These are phyloP conservation scores for Lactarius evosmus DNA, from an alignment of 768 basidiomycete genomes.

Conservation along the genomic window DNA sequence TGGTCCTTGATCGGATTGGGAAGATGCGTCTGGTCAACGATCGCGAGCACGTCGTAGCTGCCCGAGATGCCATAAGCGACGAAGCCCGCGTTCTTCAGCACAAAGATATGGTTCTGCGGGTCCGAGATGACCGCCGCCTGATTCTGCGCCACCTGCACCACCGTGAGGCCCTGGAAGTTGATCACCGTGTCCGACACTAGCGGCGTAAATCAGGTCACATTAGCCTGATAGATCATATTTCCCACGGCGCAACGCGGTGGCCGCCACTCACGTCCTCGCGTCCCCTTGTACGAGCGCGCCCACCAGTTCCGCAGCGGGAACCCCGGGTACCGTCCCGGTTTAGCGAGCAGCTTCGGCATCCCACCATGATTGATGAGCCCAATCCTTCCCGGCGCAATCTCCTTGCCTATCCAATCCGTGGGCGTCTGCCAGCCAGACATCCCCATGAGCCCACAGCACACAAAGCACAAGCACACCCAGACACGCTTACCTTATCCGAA, in stretches of 20 bases:
- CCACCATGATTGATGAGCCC: constrained; percentile 84
- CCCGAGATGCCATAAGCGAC: constrained; percentile 76
- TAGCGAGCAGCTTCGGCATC: constrained; percentile 68
- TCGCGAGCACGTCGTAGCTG: constrained; percentile 68
- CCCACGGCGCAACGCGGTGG: too few species aligned
- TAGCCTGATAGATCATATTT: too few species aligned
- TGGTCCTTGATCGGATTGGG: constrained; percentile 55
- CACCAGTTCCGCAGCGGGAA: constrained; percentile 82
- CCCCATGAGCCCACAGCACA: not conserved
- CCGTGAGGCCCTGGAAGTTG: constrained; percentile 72
- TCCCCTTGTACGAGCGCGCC: constrained; percentile 72
- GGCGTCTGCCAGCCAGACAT: constrained; percentile 44
- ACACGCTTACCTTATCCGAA: constrained; percentile 54
- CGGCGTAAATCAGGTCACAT: not conserved
- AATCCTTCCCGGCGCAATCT: constrained; percentile 67
- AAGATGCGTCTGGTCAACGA: constrained; percentile 83
- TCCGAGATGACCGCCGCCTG: constrained; percentile 77
- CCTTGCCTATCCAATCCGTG: constrained; percentile 64
- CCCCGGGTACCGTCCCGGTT: constrained; percentile 73
- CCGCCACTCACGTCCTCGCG: constrained; percentile 63
- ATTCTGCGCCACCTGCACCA: constrained; percentile 88
- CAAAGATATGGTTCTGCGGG: constrained; percentile 75
- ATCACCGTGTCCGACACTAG: constrained; percentile 80
- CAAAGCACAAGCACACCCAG: not conserved
- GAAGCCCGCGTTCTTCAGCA: constrained; percentile 75